Percentiles rank a stretch among this genome's conserved stretches.
Conservation (phyloP, 78 protist genomes). For the Planoprotostelium fungivorum region DNA sequence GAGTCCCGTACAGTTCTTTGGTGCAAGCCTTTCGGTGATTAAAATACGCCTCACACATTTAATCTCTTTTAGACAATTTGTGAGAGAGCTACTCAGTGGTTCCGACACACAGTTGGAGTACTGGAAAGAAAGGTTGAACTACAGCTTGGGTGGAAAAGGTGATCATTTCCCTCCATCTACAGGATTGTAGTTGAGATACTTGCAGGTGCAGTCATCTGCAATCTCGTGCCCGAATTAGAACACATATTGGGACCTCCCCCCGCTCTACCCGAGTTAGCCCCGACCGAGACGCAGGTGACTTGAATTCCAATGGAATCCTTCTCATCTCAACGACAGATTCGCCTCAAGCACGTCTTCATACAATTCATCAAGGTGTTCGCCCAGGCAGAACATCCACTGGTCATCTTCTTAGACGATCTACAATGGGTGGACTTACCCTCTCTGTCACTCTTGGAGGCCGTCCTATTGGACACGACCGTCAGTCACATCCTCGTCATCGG, state of each 20-base stretch:
- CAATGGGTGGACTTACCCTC: not conserved
- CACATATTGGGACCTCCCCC: not conserved
- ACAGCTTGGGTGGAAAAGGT: not conserved
- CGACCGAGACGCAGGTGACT: not conserved
- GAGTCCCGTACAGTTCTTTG: not conserved
- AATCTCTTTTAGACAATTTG: too few relatives aligned
- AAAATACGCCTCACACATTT: too few relatives aligned
- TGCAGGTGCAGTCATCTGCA: not conserved
- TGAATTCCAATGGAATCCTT: not conserved
- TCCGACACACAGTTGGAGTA: not conserved
- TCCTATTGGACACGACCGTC: not conserved
- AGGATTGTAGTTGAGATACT: too few relatives aligned
- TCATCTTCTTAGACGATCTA: not conserved
- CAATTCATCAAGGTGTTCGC: too few relatives aligned
- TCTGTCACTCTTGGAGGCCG: not conserved
- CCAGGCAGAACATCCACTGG: too few relatives aligned
- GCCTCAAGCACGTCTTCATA: not conserved
- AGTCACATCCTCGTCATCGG: not conserved
- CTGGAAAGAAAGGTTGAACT: not conserved
- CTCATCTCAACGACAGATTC: not conserved
- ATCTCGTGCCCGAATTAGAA: not conserved
- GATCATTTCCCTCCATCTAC: too few relatives aligned
- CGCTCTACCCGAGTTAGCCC: not conserved
- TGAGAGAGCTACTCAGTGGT: not conserved
- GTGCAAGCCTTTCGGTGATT: not conserved